Percentiles rank a stretch among this genome's conserved stretches.
These are phyloP conservation scores for Aspergillus brasiliensis DNA, from an alignment of 2,329 filamentous ascomycete species.

Conservation along the genomic window DNA sequence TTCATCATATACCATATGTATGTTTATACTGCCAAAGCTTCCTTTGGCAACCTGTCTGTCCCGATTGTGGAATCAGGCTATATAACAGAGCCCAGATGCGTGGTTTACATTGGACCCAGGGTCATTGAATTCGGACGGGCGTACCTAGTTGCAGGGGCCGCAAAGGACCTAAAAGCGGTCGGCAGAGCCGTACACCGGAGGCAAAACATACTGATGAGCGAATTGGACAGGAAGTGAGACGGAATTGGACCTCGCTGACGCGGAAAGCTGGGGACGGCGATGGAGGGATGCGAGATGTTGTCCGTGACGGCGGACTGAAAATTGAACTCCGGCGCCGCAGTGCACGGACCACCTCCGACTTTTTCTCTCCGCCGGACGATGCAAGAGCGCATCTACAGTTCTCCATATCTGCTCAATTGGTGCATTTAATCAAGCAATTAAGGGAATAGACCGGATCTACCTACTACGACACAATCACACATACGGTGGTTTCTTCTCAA, in stretches of 20 bases:
- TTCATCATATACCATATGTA: not conserved
- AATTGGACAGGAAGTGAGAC: not conserved
- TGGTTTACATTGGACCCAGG: not conserved
- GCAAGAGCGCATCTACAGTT: slow-evolving; percentile 4
- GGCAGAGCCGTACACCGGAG: slow-evolving; percentile 37
- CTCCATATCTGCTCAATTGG: not conserved
- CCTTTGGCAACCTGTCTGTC: not conserved
- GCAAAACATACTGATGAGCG: slow-evolving; percentile 33
- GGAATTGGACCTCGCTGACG: not conserved
- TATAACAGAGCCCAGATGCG: not conserved
- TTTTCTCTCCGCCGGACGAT: slow-evolving; percentile 12
- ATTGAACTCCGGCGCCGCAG: slow-evolving; percentile 35
- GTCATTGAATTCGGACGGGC: slow-evolving; percentile 5
- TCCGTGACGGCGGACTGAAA: slow-evolving; percentile 32
- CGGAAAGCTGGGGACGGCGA: slow-evolving; percentile 7
- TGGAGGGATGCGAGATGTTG: slow-evolving; percentile 17
- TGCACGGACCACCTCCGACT: slow-evolving; percentile 32
- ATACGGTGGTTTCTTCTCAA: too few species aligned
- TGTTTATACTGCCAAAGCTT: too few species aligned
- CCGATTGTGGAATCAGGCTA: not conserved
- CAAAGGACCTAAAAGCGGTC: slow-evolving; percentile 27
- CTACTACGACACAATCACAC: too few species aligned
- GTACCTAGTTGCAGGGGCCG: slow-evolving; percentile 29
- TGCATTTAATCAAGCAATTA: not conserved
- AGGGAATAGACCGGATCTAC: too few species aligned